phyloP scores from a whole-genome alignment of 208 protist genomes.

The Strigomonas culicis region DNA sequence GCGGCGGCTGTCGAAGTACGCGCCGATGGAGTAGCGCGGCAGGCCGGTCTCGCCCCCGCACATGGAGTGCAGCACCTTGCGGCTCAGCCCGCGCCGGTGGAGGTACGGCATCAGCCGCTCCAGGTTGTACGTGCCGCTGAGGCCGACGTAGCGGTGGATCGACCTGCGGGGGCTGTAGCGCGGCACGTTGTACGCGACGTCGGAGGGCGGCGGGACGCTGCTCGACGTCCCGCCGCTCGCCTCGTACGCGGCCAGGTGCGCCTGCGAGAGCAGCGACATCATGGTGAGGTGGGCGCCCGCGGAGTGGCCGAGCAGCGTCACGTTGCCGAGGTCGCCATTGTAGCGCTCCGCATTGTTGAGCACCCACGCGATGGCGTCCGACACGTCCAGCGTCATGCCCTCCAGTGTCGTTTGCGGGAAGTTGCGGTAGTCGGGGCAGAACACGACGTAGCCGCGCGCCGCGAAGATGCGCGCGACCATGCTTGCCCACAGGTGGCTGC shows the following conservation, averaged over 20 bases:
- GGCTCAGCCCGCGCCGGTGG: conserved; percentile 54
- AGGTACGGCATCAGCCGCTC: conserved; percentile 59
- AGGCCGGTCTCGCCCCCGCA: conserved; percentile 52
- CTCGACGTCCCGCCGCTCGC: conserved; percentile 24
- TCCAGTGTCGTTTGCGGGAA: conserved; percentile 89
- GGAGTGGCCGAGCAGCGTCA: conserved; percentile 78
- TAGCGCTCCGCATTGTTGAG: conserved; percentile 82
- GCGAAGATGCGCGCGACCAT: conserved; percentile 77
- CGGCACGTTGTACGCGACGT: conserved; percentile 72
- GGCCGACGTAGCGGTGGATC: conserved; percentile 76
- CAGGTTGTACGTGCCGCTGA: conserved; percentile 87
- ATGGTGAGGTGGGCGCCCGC: conserved; percentile 83
- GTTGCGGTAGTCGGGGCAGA: conserved; percentile 92
- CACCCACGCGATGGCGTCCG: conserved; percentile 84
- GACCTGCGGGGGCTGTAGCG: conserved; percentile 82
- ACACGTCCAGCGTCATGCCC: conserved; percentile 87
- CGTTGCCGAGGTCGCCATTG: conserved; percentile 75
- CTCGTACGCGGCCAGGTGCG: conserved; percentile 59
- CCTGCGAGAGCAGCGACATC: conserved; percentile 85
- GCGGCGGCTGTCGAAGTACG: conserved; percentile 69
- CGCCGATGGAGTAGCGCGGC: conserved; percentile 48
- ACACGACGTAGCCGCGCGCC: conserved; percentile 78
- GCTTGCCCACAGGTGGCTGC: conserved; percentile 72
- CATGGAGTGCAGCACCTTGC: conserved; percentile 60
- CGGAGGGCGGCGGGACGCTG: conserved; percentile 23